Base-by-base conservation (phyloP, 495 filamentous ascomycete genomes). In the Talaromyces adpressus region DNA sequence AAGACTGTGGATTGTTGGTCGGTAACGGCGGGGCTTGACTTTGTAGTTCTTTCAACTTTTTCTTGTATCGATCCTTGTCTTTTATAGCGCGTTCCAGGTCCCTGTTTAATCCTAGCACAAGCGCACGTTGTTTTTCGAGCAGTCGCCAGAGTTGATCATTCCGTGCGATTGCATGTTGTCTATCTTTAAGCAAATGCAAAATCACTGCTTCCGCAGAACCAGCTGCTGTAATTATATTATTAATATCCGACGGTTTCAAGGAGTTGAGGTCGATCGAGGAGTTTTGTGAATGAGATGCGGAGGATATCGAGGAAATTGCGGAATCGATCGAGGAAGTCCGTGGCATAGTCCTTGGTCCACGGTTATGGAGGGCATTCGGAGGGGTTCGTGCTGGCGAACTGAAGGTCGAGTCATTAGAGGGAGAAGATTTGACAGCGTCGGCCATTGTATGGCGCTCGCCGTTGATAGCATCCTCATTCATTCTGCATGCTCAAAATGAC, bases 311-410 rank as follows among this genome's bases (percentile, higher is more conserved):
- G 1, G 93, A 98, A 27, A 96, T 90, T 0, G 92, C 90, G 7
- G 94, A 97, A 70, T 98, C 94, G 67, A 97, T 97, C 39, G 94
- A 98, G 2, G 91, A 91, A 56, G 89, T 98, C 65, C 93, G 87
- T 61, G 89, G 86, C 67, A 84, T 78, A 57, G 77, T 71, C 39
- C 85, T 79, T 53, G 74, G 69, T 5, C 69, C 71, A 57, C 72
- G 64, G 53, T 73, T 75, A 47, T 76, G 74, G 62, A 25, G 72
- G 70, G 34, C 71, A 73, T 36, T 72, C 65, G 20, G 75, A 72
- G 8, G 69, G 63, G 47, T 67, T 64, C 3, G 71, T 23, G 57
- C 30, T 52, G 62, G 62, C 14, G 62, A 64, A 59, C 36, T 58
- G 36, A 52, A 57, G 5, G 62, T 12, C 36, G 62, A 63, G 23